phyloP scores from a whole-genome alignment of 2,329 filamentous ascomycete species.

The Cyclaneusma minus region DNA sequence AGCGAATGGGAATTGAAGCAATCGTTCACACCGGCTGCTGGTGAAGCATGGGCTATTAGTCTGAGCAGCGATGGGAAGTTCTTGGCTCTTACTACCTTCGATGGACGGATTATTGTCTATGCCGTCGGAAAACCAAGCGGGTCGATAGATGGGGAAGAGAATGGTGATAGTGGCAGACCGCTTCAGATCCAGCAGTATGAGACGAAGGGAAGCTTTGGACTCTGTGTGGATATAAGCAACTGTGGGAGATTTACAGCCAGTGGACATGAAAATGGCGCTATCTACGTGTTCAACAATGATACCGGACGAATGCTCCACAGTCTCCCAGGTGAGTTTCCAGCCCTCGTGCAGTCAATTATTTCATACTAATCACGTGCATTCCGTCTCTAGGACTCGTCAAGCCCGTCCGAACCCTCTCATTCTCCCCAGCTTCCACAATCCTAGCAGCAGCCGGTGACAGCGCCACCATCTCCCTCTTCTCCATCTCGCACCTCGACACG shows the following conservation, averaged over 20 bases:
- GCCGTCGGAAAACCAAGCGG: no score
- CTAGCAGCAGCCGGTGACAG: conserved; percentile 86
- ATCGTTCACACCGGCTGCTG: conserved; percentile 38
- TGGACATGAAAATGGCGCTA: conserved; percentile 79
- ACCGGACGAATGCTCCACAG: conserved; percentile 75
- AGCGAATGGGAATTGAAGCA: conserved; percentile 35
- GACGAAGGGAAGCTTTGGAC: conserved; percentile 83
- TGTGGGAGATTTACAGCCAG: conserved; percentile 81
- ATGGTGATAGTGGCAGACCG: conserved; percentile 42
- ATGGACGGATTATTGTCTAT: conserved; percentile 84
- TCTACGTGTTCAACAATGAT: conserved; percentile 93
- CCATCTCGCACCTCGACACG: conserved; percentile 74
- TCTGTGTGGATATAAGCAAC: conserved; percentile 65
- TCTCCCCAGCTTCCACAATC: conserved; percentile 72
- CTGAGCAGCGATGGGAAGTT: conserved; percentile 73
- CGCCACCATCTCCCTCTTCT: conserved; percentile 78
- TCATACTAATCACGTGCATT: conserved; percentile 9
- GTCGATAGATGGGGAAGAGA: no score
- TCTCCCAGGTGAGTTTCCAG: conserved; percentile 47
- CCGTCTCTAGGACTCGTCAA: conserved; percentile 55
- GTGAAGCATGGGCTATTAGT: conserved; percentile 76
- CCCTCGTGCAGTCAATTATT: not conserved
- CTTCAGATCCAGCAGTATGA: conserved; percentile 70
- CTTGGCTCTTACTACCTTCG: conserved; percentile 74
- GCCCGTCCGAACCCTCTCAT: conserved; percentile 70